Evolutionary conservation across 83 land plant species (phyloP).

Genomic region (Larix sibirica): DNA sequence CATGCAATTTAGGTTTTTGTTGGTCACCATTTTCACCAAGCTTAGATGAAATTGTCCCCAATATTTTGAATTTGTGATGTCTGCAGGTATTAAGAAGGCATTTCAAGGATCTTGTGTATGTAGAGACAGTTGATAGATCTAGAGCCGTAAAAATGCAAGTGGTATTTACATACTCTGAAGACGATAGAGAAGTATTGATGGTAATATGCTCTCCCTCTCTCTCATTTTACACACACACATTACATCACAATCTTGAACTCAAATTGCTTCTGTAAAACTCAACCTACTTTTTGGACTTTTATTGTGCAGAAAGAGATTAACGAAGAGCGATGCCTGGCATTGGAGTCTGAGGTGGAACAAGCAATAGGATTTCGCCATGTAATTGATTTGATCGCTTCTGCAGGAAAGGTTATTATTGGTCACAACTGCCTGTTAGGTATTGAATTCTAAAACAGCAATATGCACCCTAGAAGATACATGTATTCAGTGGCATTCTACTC

Average conservation of each 20-base stretch:
- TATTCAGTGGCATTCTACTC: background rate
- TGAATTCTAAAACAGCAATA: background rate
- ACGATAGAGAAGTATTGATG: slow-evolving; percentile 60
- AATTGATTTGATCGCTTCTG: slow-evolving; percentile 73
- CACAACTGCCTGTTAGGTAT: slow-evolving; percentile 92
- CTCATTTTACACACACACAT: too few relatives aligned
- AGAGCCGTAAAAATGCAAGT: slow-evolving; percentile 31
- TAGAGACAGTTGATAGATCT: slow-evolving; percentile 29
- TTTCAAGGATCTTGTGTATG: slow-evolving; percentile 62
- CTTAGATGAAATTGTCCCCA: background rate
- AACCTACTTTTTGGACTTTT: background rate
- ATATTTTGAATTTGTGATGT: slow-evolving; percentile 9
- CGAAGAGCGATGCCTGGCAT: slow-evolving; percentile 28
- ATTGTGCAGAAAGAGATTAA: slow-evolving; percentile 52
- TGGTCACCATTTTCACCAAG: background rate
- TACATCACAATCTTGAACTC: slow-evolving; percentile 6
- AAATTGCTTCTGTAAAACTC: slow-evolving; percentile 1
- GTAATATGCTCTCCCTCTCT: slow-evolving; percentile 22
- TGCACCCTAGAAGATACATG: background rate
- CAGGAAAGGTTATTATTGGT: slow-evolving; percentile 79
- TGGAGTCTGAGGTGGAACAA: slow-evolving; percentile 42
- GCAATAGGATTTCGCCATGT: slow-evolving; percentile 95
- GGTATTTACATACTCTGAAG: slow-evolving; percentile 53
- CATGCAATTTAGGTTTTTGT: background rate
- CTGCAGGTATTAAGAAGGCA: slow-evolving; percentile 62